These are phyloP conservation scores for Punica granatum DNA, from an alignment of 345 rosid genomes.

Conservation along the genomic window DNA sequence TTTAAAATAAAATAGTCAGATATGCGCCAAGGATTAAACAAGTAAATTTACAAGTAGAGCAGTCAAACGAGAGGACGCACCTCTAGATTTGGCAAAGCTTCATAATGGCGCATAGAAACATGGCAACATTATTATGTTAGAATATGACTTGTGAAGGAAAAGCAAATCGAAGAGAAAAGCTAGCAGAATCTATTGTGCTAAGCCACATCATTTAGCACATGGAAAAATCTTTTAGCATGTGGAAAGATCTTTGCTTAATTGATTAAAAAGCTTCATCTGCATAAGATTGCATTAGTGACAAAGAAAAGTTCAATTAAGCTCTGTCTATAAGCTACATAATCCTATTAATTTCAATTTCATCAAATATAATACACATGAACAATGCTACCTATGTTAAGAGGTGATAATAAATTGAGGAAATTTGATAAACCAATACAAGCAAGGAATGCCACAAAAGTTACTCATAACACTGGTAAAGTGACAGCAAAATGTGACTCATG, in stretches of 20 bases:
- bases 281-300: neutral
- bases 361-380: neutral
- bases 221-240: neutral
- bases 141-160: neutral
- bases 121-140: slow-evolving; percentile 25
- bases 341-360: neutral
- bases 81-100: slow-evolving; percentile 95
- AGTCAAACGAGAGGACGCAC: slow-evolving; percentile 28
- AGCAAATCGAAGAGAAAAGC: neutral
- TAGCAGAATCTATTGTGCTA: neutral
- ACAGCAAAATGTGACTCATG: neutral
- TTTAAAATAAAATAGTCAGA: neutral
- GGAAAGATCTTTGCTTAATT: neutral
- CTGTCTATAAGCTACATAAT: neutral
- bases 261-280: neutral
- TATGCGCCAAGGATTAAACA: neutral
- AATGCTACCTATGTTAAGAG: neutral
- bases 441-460: neutral
- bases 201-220: neutral
- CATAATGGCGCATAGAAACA: slow-evolving; percentile 22
- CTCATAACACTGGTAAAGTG: neutral
- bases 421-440: neutral
- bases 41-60: neutral
- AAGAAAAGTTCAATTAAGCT: neutral
- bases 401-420: neutral